Evolutionary conservation across 768 basidiomycete genomes (phyloP), one percentile per base, ranked within the genome.

Genomic region (Rhizopogon salebrosus): DNA sequence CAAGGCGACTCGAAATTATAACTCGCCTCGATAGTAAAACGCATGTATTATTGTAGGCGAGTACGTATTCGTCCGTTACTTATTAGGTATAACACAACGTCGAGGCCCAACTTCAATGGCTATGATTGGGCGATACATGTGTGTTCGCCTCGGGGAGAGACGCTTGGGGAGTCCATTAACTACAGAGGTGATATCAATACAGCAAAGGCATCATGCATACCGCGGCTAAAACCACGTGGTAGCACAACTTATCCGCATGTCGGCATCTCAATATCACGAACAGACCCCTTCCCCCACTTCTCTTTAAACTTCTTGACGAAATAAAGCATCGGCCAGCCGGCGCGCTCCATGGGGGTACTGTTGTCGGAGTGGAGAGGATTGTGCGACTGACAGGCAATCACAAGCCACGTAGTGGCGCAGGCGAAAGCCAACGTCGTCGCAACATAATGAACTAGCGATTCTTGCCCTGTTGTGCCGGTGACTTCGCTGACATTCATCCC

Each of bases 341-440:
- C 4, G 13, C 67, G 57, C 27, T 27, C 49, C 35, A 53, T 40
- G 40, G 52, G 5, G n/a, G 26, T 22, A n/a, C 59, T 62, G 20
- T 54, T 24, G 5, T 4, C 10, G 7, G 34, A 31, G 38, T 52
- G 29, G 54, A 67, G 54, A 6, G 2, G 4, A 16, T 52, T 55
- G 1, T 57, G 34, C 41, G 37, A 53, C n/a, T 80, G 82, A 59
- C 78, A 74, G 4, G 80, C 74, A 20, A 83, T 69, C 35, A 76
- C 72, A 18, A 82, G 58, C 82, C 82, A 85, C 31, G 78, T 65
- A 11, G 79, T 80, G 4, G 72, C 37, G 16, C 75, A n/a, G 0
- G 82, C 84, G 34, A 85, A 67, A 0, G 70, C 62, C 7, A 79
- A 46, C 2, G 77, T 72, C 1, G 68, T 57, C 11, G 58, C 70